Percentiles rank a stretch among this genome's conserved stretches.
These are phyloP conservation scores for Ceratocystis eucalypticola DNA, from an alignment of 2,329 filamentous ascomycete genomes.

Conservation along the genomic window DNA sequence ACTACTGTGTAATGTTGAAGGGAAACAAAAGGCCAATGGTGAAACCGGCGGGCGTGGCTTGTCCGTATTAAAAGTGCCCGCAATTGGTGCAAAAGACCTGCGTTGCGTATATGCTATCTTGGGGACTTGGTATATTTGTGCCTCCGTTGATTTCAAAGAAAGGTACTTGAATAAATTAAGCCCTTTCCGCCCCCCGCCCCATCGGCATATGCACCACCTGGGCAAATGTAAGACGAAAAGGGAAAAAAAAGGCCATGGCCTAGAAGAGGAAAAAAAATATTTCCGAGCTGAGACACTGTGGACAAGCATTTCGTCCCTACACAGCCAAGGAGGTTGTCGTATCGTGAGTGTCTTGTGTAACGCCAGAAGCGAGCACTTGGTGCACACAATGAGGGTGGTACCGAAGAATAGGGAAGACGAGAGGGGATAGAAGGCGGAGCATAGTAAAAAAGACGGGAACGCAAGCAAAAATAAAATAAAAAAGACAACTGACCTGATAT, in stretches of 20 bases:
- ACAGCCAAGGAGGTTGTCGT: neutral
- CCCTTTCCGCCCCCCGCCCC: neutral
- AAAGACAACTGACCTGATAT: neutral
- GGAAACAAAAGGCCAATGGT: neutral
- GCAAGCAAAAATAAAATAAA: neutral
- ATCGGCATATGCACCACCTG: neutral
- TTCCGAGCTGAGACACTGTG: neutral
- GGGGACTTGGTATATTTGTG: no score
- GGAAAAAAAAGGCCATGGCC: neutral
- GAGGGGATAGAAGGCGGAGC: no score
- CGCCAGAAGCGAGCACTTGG: slow-evolving; percentile 3
- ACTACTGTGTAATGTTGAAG: neutral
- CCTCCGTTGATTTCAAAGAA: neutral
- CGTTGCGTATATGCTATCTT: no score
- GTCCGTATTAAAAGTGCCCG: no score
- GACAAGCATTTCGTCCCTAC: neutral
- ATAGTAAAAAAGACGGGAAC: neutral
- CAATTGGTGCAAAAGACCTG: neutral
- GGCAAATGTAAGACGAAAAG: neutral
- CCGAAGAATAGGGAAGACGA: no score
- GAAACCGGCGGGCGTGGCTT: neutral
- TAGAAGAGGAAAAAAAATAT: neutral
- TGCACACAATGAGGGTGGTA: neutral
- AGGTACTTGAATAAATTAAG: neutral
- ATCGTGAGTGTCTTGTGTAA: slow-evolving; percentile 1